These are phyloP conservation scores for Rosa multiflora DNA, from an alignment of 306 rosid species.

Conservation along the genomic window DNA sequence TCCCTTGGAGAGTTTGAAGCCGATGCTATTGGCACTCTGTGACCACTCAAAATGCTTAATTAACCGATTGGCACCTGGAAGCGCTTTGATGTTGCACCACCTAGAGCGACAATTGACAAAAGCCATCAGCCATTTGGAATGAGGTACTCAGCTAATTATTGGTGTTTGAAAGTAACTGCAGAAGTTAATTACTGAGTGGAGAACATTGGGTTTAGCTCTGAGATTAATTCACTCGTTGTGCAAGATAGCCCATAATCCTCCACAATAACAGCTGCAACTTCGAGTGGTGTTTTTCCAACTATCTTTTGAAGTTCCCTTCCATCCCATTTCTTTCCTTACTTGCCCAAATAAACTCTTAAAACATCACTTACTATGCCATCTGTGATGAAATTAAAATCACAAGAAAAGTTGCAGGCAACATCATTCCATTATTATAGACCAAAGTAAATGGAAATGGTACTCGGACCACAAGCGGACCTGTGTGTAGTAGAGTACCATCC, in stretches of 20 bases:
- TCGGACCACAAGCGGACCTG: conserved; percentile 46
- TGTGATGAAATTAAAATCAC: conserved; percentile 24
- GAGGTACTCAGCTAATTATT: neutral
- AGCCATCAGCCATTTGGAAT: conserved; percentile 9
- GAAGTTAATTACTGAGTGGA: too few species aligned
- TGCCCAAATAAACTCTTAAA: conserved; percentile 48
- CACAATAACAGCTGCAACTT: conserved; percentile 61
- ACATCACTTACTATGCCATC: conserved; percentile 70
- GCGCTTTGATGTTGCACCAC: conserved; percentile 80
- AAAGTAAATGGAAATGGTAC: neutral
- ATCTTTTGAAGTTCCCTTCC: conserved; percentile 71
- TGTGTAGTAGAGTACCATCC: conserved; percentile 84
- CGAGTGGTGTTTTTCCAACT: conserved; percentile 68
- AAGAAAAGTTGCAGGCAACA: neutral
- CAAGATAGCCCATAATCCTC: conserved; percentile 81
- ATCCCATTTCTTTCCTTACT: conserved; percentile 88
- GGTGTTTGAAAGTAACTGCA: too few species aligned
- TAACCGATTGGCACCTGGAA: conserved; percentile 83
- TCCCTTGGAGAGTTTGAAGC: conserved; percentile 83
- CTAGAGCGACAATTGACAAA: conserved; percentile 41
- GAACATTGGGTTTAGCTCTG: conserved; percentile 53
- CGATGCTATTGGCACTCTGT: conserved; percentile 70
- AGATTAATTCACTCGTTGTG: conserved; percentile 48
- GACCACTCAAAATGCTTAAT: conserved; percentile 72
- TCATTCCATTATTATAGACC: neutral